Evolutionary conservation across 805 yeast genomes (phyloP), one percentile per base, ranked within the genome.

Genomic region (Yarrowia hollandica): DNA sequence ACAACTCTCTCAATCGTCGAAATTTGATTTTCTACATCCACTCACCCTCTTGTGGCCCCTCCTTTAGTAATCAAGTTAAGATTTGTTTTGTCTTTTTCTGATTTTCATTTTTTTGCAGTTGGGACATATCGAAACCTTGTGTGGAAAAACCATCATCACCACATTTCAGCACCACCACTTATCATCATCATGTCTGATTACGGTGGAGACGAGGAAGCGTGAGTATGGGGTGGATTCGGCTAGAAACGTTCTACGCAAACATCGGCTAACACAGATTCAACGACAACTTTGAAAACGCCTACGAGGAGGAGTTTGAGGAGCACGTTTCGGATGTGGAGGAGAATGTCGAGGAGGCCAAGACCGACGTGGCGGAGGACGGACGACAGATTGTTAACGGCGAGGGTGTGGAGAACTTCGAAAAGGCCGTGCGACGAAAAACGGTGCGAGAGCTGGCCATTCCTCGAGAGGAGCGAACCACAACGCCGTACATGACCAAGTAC

Each of bases 401-500:
- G 85, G 90, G 54, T 79, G 85, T 15, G 59, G 60, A 67, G 26
- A 34, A 52, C 35, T 52, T 52, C 70, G 39, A 64, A 63, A 59
- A 69, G 67, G 60, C 67, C 67, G 61, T 64, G 68, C 63, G 80
- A 79, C 68, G 82, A 79, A 87, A 86, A 69, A 81, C 92, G 7
- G 77, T 82, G 63, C 84, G 79, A 65, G 94, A 87, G 66, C 82
- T 89, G 68, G 96, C 97, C 16, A 90, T 94, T 62, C 88, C 97
- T 60, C 88, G 82, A 66, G 96, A 89, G 19, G 77, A 88, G 64
- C 83, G 99, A 73, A 81, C 90, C 23, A 94, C 99, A 12, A 94
- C 99, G 5, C 99, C 99, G 58, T 94, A 92, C 72, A 91, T 94
- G 98, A 94, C 99, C 60, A 94, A 95, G 71, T 94, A 94, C 72